phyloP scores from a whole-genome alignment of 192 early-diverging fungal species.

The Coemansia sp. region DNA sequence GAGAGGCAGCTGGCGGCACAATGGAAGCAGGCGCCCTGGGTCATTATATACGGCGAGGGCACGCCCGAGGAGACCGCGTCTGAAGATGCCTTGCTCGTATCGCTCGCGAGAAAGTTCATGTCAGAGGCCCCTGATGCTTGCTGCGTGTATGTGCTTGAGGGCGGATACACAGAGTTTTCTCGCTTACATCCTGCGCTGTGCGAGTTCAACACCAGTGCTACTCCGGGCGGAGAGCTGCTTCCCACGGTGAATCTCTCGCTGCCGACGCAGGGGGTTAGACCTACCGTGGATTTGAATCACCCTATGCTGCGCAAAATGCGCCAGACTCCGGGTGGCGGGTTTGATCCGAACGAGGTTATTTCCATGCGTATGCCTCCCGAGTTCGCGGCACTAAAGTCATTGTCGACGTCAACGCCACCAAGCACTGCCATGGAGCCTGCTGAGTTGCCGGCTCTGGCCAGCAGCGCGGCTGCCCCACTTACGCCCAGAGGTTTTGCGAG shows the following conservation, averaged over 20 bases:
- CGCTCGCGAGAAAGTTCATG: slow-evolving; percentile 64
- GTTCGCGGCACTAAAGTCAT: slow-evolving; percentile 5
- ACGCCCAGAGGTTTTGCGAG: neutral
- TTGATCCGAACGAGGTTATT: slow-evolving; percentile 31
- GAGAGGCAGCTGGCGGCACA: slow-evolving; percentile 50
- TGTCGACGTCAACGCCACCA: neutral
- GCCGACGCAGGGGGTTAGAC: neutral
- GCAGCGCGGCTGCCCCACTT: slow-evolving; percentile 17
- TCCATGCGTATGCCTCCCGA: slow-evolving; percentile 43
- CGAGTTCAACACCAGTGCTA: slow-evolving; percentile 7
- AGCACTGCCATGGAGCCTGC: neutral
- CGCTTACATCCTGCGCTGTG: slow-evolving; percentile 14
- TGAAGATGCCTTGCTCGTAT: slow-evolving; percentile 54
- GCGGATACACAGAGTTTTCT: slow-evolving; percentile 39
- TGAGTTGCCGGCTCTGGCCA: neutral
- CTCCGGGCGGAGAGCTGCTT: neutral
- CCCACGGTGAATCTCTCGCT: slow-evolving; percentile 6
- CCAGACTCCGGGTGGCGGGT: slow-evolving; percentile 43
- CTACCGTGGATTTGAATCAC: slow-evolving; percentile 29
- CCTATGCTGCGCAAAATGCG: slow-evolving; percentile 50
- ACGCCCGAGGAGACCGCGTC: slow-evolving; percentile 46
- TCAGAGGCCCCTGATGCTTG: slow-evolving; percentile 43
- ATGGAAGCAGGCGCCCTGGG: slow-evolving; percentile 60
- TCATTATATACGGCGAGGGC: slow-evolving; percentile 69
- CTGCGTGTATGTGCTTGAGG: slow-evolving; percentile 31